Evolutionary conservation across 2,329 filamentous ascomycete genomes (phyloP), one percentile per base, ranked within the genome.

Genomic region (Colletotrichum camelliae): DNA sequence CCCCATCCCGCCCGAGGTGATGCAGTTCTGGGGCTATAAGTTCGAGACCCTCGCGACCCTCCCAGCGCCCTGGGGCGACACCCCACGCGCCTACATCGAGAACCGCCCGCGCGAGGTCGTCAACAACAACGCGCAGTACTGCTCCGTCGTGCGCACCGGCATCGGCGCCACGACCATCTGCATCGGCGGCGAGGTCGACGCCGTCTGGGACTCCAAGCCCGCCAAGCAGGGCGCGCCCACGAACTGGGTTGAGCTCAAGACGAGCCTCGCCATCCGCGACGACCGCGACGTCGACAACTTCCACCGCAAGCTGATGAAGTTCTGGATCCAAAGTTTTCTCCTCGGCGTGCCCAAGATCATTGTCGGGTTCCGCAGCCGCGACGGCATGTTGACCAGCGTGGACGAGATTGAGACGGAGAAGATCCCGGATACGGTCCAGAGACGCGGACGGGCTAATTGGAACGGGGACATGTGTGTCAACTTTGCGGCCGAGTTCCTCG

Each of bases 1-100:
- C n/a, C 84, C 82, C 33, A 84, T 86, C 55, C 91, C 94, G 1
- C 93, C 94, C 67, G 94, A 97, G 74, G 88, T 96, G 78, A 98
- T 98, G 96, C 92, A 93, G 66, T 99, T 93, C 82, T 98, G 96
- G 96, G 96, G 96, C 43, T 99, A 99, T 87, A 99, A 99, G 83
- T 99, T 99, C 81, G 97, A 99, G 84, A 94, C 95, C 0, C 85
- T 99, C 2, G 92, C 93, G 8, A 93, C 97, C 3, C 86, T 98
- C 5, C 93, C 95, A 4, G 86, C 89, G 4, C 90, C 93, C 1
- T 98, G 96, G 93, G 92, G 90, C 70, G 91, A 94, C 72, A 93
- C 92, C 0, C 87, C 92, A 1, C 91, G 95, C 72, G 93, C 94
- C 1, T 92, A 93, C 74, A 98, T 99, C 77, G 96, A 98, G 82